Conservation (phyloP, 1,284 basidiomycete genomes). For the Chondrostereum purpureum region DNA sequence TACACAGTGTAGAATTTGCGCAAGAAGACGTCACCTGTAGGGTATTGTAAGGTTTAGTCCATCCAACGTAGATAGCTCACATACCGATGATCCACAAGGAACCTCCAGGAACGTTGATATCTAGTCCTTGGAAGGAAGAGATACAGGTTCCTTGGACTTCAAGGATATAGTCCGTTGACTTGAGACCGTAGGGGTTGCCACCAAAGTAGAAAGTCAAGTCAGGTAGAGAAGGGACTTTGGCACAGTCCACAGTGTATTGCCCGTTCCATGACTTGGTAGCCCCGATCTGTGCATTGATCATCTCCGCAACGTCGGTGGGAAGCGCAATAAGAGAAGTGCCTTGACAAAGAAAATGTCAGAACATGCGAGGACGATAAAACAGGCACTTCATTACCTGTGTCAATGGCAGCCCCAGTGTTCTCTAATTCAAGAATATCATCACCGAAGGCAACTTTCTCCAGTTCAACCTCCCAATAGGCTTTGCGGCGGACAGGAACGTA, state of each 20-base stretch:
- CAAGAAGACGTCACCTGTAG: conserved; percentile 82
- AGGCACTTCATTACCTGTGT: conserved; percentile 72
- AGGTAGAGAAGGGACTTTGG: conserved; percentile 79
- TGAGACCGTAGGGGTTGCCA: conserved; percentile 76
- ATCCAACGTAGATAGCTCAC: conserved; percentile 14
- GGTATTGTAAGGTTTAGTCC: conserved; percentile 11
- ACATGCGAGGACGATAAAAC: background rate
- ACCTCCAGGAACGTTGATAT: conserved; percentile 85
- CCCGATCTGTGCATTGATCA: conserved; percentile 95
- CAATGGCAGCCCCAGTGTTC: conserved; percentile 92
- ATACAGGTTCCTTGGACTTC: conserved; percentile 89
- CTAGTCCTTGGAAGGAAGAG: conserved; percentile 89
- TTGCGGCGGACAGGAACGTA: conserved; percentile 94
- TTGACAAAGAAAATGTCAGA: conserved; percentile 22
- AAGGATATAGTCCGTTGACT: conserved; percentile 85
- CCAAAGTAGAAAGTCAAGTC: conserved; percentile 82
- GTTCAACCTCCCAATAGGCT: conserved; percentile 98
- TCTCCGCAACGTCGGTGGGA: conserved; percentile 93
- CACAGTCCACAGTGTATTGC: conserved; percentile 90
- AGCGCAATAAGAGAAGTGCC: conserved; percentile 89
- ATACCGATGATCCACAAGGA: conserved; percentile 91
- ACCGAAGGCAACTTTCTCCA: conserved; percentile 82
- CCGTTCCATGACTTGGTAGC: conserved; percentile 92
- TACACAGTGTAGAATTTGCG: conserved; percentile 93
- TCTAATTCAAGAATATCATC: conserved; percentile 82